Percentiles rank a stretch among this genome's conserved stretches.
Evolutionary conservation across 2,329 filamentous ascomycete genomes (phyloP).

Genomic region (Cercospora beticola): DNA sequence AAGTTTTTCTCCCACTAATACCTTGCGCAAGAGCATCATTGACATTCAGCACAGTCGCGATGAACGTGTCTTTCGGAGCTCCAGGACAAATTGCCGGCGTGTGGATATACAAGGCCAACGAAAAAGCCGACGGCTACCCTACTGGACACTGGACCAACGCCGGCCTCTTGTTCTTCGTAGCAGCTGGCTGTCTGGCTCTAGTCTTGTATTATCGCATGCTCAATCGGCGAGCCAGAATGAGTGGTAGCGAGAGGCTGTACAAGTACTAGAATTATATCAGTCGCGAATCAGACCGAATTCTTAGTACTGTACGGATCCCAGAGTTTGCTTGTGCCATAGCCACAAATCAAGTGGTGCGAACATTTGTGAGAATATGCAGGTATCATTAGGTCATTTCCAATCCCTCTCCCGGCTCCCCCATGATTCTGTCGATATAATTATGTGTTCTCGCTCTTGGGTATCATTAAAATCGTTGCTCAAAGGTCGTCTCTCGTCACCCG

Average conservation of each 20-base stretch:
- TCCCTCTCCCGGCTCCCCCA: not conserved
- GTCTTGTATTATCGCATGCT: constrained; percentile 57
- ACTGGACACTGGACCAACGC: constrained; percentile 70
- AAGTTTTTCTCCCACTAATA: not conserved
- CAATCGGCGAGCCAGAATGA: constrained; percentile 37
- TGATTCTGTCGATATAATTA: constrained; percentile 1
- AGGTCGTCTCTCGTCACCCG: not conserved
- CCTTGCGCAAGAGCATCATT: not conserved
- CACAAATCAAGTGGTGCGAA: not conserved
- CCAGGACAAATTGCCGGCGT: constrained; percentile 70
- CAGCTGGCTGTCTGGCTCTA: constrained; percentile 55
- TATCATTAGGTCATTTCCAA: not conserved
- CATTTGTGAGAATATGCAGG: not conserved
- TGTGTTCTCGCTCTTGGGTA: not conserved
- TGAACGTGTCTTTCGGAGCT: constrained; percentile 68
- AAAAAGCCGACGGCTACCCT: constrained; percentile 62
- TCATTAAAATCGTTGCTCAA: constrained; percentile 5
- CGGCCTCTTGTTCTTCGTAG: constrained; percentile 59
- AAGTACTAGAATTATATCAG: constrained; percentile 21
- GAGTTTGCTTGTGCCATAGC: not conserved
- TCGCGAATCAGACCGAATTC: not conserved
- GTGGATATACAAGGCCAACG: constrained; percentile 69
- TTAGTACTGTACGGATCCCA: not conserved
- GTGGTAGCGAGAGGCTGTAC: constrained; percentile 21
- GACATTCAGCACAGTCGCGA: constrained; percentile 41